Percentiles rank a stretch among this genome's conserved stretches.
These are phyloP conservation scores for Pleurotus pulmonarius DNA, from an alignment of 768 basidiomycete species.

Conservation along the genomic window DNA sequence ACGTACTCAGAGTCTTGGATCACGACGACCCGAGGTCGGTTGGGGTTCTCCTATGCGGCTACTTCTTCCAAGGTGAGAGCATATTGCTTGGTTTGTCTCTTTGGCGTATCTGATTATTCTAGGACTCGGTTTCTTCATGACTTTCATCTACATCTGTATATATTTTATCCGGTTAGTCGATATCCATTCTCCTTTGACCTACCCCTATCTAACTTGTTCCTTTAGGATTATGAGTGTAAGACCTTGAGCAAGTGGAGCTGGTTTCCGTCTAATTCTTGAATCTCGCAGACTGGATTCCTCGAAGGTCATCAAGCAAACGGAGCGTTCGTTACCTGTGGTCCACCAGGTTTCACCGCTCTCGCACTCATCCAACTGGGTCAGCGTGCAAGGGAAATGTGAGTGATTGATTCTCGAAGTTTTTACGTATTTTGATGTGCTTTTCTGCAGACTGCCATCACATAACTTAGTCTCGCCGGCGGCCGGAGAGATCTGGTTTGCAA, in stretches of 20 bases:
- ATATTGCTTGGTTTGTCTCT: neutral
- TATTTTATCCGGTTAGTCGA: conserved; percentile 38
- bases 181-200: neutral
- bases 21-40: conserved; percentile 30
- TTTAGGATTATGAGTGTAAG: conserved; percentile 36
- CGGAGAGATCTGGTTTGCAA: conserved; percentile 43
- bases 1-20: conserved; percentile 34
- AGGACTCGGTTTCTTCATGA: conserved; percentile 46
- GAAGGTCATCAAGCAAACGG: conserved; percentile 45
- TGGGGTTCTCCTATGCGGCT: conserved; percentile 38
- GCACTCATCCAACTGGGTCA: conserved; percentile 42
- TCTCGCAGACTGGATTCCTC: conserved; percentile 39
- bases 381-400: conserved; percentile 33
- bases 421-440: neutral
- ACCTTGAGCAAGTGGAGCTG: neutral
- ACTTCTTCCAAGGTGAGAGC: conserved; percentile 42
- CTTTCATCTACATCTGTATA: conserved; percentile 47
- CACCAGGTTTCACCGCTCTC: conserved; percentile 46
- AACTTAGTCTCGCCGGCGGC: conserved; percentile 31
- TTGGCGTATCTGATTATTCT: neutral
- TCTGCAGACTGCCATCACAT: conserved; percentile 27
- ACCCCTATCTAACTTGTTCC: neutral
- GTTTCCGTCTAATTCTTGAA: neutral
- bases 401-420: neutral
- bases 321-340: conserved; percentile 45